A percentile compares a stretch with the other conserved stretches of the same genome.
phyloP scores from a whole-genome alignment of 495 filamentous ascomycete species.

The Aspergillus steynii region DNA sequence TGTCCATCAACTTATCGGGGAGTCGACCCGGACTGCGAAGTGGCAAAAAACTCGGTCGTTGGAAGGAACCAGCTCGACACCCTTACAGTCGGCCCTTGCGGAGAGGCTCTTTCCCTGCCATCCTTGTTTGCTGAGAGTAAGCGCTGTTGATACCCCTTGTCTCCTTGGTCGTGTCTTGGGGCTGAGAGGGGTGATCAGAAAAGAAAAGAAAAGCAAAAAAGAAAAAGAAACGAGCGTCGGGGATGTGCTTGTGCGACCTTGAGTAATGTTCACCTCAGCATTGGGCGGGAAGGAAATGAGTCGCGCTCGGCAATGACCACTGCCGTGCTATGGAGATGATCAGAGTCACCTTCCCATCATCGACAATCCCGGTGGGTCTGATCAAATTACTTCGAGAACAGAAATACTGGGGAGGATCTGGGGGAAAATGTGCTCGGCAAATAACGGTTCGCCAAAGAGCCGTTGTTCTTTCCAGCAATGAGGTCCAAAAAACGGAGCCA shows the following conservation, averaged over 20 bases:
- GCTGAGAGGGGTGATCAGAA: not conserved
- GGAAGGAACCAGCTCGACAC: not conserved
- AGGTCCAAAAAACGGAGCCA: not conserved
- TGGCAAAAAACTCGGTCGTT: not conserved
- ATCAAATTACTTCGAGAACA: not conserved
- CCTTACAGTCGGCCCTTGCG: constrained; percentile 6
- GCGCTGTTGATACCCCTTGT: not conserved
- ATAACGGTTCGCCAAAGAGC: not conserved
- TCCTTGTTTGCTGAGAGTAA: not conserved
- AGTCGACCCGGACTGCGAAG: not conserved
- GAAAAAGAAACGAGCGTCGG: not conserved
- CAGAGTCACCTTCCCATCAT: not conserved
- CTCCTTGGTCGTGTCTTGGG: not conserved
- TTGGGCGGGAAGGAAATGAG: not conserved
- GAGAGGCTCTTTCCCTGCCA: not conserved
- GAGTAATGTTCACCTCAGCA: not conserved
- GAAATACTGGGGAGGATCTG: not conserved
- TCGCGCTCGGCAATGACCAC: not conserved
- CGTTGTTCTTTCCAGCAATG: not conserved
- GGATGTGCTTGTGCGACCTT: not conserved
- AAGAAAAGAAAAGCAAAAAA: not conserved
- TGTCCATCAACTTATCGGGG: not conserved
- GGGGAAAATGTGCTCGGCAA: not conserved
- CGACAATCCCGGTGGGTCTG: not conserved
- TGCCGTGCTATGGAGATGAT: not conserved